These are phyloP conservation scores for Colletotrichum scovillei DNA, from an alignment of 2,329 filamentous ascomycete genomes.

Conservation along the genomic window DNA sequence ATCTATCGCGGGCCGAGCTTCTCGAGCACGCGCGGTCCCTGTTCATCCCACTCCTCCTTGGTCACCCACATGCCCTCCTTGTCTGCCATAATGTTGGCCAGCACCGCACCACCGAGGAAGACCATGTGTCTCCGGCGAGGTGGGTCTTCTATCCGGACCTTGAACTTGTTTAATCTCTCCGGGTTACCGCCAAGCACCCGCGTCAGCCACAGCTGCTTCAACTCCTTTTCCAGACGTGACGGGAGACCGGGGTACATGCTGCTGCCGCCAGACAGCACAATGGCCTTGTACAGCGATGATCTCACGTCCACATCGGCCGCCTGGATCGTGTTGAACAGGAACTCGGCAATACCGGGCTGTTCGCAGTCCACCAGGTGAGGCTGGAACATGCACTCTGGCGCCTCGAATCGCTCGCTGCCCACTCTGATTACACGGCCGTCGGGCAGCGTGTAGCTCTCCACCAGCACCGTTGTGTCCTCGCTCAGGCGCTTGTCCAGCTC, in stretches of 20 bases:
- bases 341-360: conserved; percentile 95
- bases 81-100: conserved; percentile 99
- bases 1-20: conserved; percentile 89
- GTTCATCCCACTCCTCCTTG: conserved; percentile 96
- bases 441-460: conserved; percentile 97
- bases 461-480: conserved; percentile 96
- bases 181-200: conserved; percentile 91
- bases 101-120: conserved; percentile 95
- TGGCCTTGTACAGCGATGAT: conserved; percentile 93
- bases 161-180: conserved; percentile 97
- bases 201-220: conserved; percentile 98
- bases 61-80: conserved; percentile 99
- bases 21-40: conserved; percentile 85
- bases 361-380: conserved; percentile 98
- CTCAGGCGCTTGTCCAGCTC: conserved; percentile 95
- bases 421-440: conserved; percentile 97
- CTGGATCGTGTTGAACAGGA: conserved; percentile 99
- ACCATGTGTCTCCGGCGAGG: conserved; percentile 98
- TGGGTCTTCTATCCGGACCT: conserved; percentile 98
- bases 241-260: conserved; percentile 99
- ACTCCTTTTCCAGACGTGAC: conserved; percentile 94
- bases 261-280: conserved; percentile 94
- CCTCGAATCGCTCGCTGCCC: conserved; percentile 97
- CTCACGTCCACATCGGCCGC: conserved; percentile 94
- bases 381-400: conserved; percentile 98